phyloP scores from a whole-genome alignment of 2,329 filamentous ascomycete genomes.

The Sporothrix sp. region DNA sequence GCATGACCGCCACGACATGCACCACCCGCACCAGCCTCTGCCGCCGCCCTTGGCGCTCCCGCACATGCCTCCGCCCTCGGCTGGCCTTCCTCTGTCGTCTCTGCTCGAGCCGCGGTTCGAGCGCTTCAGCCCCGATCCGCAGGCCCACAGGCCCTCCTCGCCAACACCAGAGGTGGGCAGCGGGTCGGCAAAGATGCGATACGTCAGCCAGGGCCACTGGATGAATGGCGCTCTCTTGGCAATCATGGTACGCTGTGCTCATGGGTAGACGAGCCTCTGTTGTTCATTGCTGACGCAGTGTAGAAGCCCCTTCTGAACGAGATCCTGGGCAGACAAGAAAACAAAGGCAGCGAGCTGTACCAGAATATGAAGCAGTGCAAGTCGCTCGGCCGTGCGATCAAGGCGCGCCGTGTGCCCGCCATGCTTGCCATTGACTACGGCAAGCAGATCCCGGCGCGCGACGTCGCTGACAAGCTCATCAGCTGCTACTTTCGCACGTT shows the following conservation, averaged over 20 bases:
- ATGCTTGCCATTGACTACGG: conserved; percentile 27
- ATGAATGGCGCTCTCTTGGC: conserved; percentile 33
- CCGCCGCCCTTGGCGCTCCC: conserved; percentile 1
- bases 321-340: conserved; percentile 34
- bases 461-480: conserved; percentile 41
- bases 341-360: conserved; percentile 26
- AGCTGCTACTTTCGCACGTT: conserved; percentile 45
- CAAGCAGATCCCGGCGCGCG: conserved; percentile 28
- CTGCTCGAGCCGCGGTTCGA: conserved; percentile 5
- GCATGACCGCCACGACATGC: neutral
- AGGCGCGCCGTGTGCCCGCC: conserved; percentile 29
- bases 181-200: conserved; percentile 34
- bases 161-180: neutral
- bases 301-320: conserved; percentile 31
- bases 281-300: neutral
- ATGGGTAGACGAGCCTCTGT: neutral
- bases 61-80: neutral
- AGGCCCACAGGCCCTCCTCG: neutral
- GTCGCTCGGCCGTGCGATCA: conserved; percentile 41
- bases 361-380: conserved; percentile 41
- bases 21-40: conserved; percentile 1
- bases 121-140: neutral
- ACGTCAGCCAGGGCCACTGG: conserved; percentile 50
- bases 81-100: neutral
- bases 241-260: conserved; percentile 30